Evolutionary conservation across 805 yeast genomes (phyloP).

Genomic region (Metschnikowia lunata): DNA sequence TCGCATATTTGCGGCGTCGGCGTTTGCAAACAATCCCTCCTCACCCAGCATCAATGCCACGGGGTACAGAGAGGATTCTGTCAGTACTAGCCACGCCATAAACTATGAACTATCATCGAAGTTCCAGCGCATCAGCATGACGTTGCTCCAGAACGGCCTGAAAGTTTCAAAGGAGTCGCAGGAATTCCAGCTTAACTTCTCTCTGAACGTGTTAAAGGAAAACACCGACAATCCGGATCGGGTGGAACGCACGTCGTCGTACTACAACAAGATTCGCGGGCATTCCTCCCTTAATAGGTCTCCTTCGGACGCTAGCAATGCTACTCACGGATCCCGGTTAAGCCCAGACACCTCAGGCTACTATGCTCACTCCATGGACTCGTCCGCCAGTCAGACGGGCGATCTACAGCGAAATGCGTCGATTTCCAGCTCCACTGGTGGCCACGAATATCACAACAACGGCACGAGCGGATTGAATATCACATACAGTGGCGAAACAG

Average conservation of each 20-base stretch:
- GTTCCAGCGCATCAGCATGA: conserved; percentile 35
- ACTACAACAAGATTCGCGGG: conserved; percentile 31
- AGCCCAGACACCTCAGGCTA: neutral
- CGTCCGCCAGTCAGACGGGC: neutral
- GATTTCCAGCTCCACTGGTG: neutral
- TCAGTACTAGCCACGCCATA: neutral
- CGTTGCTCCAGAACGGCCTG: conserved; percentile 28
- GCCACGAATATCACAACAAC: neutral
- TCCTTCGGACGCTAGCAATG: conserved; percentile 1
- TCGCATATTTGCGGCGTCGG: neutral
- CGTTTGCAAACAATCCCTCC: neutral
- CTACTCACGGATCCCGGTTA: neutral
- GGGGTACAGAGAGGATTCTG: conserved; percentile 7
- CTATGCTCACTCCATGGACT: neutral
- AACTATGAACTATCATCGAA: conserved; percentile 30
- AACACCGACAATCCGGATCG: conserved; percentile 11
- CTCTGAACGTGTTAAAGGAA: conserved; percentile 33
- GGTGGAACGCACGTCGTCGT: conserved; percentile 22
- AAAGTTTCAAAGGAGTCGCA: conserved; percentile 37
- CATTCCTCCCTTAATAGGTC: conserved; percentile 4
- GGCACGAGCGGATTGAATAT: conserved; percentile 10
- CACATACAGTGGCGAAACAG: conserved; percentile 1
- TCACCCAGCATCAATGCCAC: conserved; percentile 1
- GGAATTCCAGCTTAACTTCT: conserved; percentile 35
- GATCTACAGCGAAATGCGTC: conserved; percentile 1